Evolutionary conservation across 345 rosid genomes (phyloP), one percentile per base, ranked within the genome.

Genomic region (Sonneratia caseolaris): DNA sequence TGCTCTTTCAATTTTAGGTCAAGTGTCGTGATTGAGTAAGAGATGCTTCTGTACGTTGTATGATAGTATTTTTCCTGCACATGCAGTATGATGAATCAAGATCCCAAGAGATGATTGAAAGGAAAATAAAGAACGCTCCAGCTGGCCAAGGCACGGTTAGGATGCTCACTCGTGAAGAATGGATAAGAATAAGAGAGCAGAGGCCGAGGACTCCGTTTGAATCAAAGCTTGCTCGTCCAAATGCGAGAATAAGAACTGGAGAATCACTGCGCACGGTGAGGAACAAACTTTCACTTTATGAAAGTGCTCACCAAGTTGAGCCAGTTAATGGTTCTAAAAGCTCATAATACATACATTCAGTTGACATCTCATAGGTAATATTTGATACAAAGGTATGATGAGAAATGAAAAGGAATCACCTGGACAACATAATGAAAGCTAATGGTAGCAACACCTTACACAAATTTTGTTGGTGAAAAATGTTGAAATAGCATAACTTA

Each of bases 131-230:
- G 76, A 81, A 91, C 69, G 91, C 96, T 79, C 99, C 96, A 71
- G 77, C 81, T 27, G 97, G 86, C 73, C 91, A 85, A 86, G 99
- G 99, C 74, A 84, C 90, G 0, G 83, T 90, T 64, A 76, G 96
- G 85, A 87, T 86, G 99, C 82, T 95, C 32, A 82, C 77, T 48
- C 93, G 86, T 27, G 92, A 92, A 71, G 99, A 95, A 73, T 95
- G 99, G 97, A 93, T 86, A 62, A 84, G 84, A 72, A 70, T 92
- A 70, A 84, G 91, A 68, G 97, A 92, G 80, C 88, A 88, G 77
- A 90, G 99, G 80, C 96, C 99, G 40, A 84, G 96, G 84, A 92
- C 97, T 64, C 97, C 97, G 48, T 92, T 92, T 40, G 99, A 95
- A 80, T 95, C 99, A 76, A 90, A 82, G 84, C 90, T 90, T 80